phyloP scores from a whole-genome alignment of 805 yeast genomes.

The Wickerhamiella shivajii region DNA sequence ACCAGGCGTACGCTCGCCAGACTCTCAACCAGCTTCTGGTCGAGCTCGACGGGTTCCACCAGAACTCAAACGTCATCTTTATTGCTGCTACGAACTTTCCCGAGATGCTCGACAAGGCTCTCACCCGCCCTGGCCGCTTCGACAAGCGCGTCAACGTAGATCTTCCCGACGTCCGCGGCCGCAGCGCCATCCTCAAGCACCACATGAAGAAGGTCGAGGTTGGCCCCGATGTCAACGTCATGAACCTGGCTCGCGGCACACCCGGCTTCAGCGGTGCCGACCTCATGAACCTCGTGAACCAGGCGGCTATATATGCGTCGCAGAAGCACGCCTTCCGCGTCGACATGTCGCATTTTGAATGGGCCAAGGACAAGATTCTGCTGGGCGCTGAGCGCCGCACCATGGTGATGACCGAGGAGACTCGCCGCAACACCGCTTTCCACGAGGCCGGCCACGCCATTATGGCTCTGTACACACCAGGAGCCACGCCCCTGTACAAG shows the following conservation, averaged over 20 bases:
- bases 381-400: constrained; percentile 97
- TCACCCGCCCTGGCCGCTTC: constrained; percentile 96
- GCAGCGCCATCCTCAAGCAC: constrained; percentile 79
- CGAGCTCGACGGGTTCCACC: constrained; percentile 85
- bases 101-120: constrained; percentile 88
- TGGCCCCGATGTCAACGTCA: constrained; percentile 72
- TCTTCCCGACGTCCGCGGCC: constrained; percentile 94
- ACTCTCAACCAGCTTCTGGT: constrained; percentile 91
- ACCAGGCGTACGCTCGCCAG: constrained; percentile 96
- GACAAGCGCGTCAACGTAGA: constrained; percentile 93
- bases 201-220: constrained; percentile 86
- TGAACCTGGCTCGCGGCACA: constrained; percentile 88
- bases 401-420: constrained; percentile 93
- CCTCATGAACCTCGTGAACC: constrained; percentile 85
- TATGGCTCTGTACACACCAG: constrained; percentile 87
- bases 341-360: constrained; percentile 82
- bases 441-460: constrained; percentile 99
- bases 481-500: constrained; percentile 89
- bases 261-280: constrained; percentile 99
- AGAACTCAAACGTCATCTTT: constrained; percentile 81
- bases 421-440: constrained; percentile 85
- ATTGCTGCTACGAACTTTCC: constrained; percentile 99
- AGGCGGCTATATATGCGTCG: constrained; percentile 95
- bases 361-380: constrained; percentile 97
- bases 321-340: constrained; percentile 84